Evolutionary conservation across 2,329 filamentous ascomycete genomes (phyloP).

Genomic region (Ascochyta koolunga): DNA sequence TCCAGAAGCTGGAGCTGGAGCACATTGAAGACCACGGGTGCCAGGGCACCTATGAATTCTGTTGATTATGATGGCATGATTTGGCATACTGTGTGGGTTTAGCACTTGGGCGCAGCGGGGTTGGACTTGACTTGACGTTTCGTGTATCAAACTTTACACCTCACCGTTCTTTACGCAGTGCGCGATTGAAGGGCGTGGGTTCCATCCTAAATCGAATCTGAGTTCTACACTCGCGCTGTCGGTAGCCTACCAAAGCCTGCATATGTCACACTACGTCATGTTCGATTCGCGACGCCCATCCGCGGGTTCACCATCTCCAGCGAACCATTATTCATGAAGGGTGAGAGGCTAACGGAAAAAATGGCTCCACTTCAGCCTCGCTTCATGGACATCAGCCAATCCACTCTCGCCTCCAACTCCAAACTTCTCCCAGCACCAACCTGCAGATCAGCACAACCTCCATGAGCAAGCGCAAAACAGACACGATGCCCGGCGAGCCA

Average conservation of each 20-base stretch:
- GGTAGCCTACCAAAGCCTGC: not conserved
- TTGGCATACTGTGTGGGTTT: conserved; percentile 28
- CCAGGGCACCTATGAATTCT: conserved; percentile 86
- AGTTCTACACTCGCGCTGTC: not conserved
- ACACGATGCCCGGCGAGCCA: conserved; percentile 44
- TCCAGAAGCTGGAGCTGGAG: conserved; percentile 89
- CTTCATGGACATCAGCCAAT: conserved; percentile 27
- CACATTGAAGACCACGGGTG: conserved; percentile 86
- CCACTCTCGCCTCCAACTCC: conserved; percentile 22
- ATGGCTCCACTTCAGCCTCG: conserved; percentile 35
- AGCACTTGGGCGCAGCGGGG: conserved; percentile 37
- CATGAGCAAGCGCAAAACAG: conserved; percentile 19
- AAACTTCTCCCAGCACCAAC: conserved; percentile 15
- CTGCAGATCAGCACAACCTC: conserved; percentile 10
- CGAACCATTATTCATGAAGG: not conserved
- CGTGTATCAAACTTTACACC: conserved; percentile 34
- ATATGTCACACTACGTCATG: conserved; percentile 1
- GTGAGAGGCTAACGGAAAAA: conserved; percentile 39
- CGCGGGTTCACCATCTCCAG: conserved; percentile 2
- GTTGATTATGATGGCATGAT: conserved; percentile 59
- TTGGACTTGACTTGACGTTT: conserved; percentile 27
- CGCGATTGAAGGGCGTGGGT: conserved; percentile 30
- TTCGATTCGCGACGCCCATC: not conserved
- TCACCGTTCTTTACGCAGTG: conserved; percentile 37
- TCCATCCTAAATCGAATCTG: conserved; percentile 14